Base-by-base conservation (phyloP, 371 early-diverging fungal species). In the Mortierella sp. region DNA sequence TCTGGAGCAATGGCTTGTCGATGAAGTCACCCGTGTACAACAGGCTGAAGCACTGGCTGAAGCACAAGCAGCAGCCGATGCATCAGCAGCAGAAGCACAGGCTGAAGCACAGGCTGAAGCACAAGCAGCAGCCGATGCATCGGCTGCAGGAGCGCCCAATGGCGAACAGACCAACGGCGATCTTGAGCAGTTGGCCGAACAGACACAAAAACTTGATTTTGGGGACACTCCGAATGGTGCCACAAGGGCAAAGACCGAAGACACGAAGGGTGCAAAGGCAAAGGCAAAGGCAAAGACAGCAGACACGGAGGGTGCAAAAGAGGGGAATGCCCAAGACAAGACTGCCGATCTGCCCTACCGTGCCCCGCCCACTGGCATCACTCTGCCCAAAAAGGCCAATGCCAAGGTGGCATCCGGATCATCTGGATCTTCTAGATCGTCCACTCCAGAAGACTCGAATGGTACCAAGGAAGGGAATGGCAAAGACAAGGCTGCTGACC, bases 1-100 rank as follows among this genome's bases (percentile, higher is more conserved):
- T 21, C 46, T 76, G 7, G 54, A 70, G 45, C 51, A 57, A 21
- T 76, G 78, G 78, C 71, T 76, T 6, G 46, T 48, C 12, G 58
- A 61, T 3, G 78, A 76, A n/a, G 78, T 76, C 13, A 27, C 56
- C 18, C 78, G 70, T n/a, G 66, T 70, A 13, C 61, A 65, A 23
- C 55, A 66, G 26, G 64, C 67, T 10, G 61, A 65, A n/a, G 39
- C 54, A 34, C 34, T 34, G 48, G 34, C 60, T 12, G 59, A 41
- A 13, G 43, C 48, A 26, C 14, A 38, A 19, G 4, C 42, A 31
- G 51, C 24, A 4, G 18, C 28, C 8, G 14, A 23, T 42, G 50
- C n/a, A 34, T 47, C 26, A 3, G 6, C 41, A 19, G 19, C 5
- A 28, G 34, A 18, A 45, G 38, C 45, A 8, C 6, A 31, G 16